These are phyloP conservation scores for Zymoseptoria pseudotritici DNA, from an alignment of 2,329 filamentous ascomycete genomes.

Conservation along the genomic window DNA sequence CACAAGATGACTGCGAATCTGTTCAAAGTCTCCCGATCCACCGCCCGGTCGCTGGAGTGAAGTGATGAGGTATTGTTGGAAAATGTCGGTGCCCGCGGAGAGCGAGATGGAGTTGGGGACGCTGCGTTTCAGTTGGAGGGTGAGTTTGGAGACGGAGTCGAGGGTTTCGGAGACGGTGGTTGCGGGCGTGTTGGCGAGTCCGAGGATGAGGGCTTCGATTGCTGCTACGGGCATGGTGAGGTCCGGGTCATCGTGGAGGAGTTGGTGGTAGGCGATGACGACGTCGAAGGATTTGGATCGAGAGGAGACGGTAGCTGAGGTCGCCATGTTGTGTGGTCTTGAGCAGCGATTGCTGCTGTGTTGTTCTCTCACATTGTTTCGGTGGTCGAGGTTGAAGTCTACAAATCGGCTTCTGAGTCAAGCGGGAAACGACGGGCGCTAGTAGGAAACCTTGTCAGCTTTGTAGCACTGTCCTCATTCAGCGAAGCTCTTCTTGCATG, in stretches of 20 bases:
- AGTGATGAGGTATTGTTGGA: constrained; percentile 85
- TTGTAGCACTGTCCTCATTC: neutral
- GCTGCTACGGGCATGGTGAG: constrained; percentile 94
- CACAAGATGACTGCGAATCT: constrained; percentile 73
- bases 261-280: constrained; percentile 56
- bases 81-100: constrained; percentile 88
- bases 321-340: neutral
- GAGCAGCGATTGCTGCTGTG: neutral
- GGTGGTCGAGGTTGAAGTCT: neutral
- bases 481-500: too few species aligned
- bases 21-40: constrained; percentile 64
- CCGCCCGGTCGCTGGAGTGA: constrained; percentile 49
- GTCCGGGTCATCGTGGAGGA: constrained; percentile 64
- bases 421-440: neutral
- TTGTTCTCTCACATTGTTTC: neutral
- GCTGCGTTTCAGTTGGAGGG: constrained; percentile 65
- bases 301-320: neutral
- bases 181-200: constrained; percentile 70
- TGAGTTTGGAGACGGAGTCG: constrained; percentile 71
- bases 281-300: constrained; percentile 37
- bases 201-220: constrained; percentile 82
- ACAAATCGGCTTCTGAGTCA: neutral
- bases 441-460: neutral
- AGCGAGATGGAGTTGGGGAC: constrained; percentile 86
- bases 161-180: constrained; percentile 92